Base-by-base conservation (phyloP, 140 eudicot species). In the Cichorium intybus region DNA sequence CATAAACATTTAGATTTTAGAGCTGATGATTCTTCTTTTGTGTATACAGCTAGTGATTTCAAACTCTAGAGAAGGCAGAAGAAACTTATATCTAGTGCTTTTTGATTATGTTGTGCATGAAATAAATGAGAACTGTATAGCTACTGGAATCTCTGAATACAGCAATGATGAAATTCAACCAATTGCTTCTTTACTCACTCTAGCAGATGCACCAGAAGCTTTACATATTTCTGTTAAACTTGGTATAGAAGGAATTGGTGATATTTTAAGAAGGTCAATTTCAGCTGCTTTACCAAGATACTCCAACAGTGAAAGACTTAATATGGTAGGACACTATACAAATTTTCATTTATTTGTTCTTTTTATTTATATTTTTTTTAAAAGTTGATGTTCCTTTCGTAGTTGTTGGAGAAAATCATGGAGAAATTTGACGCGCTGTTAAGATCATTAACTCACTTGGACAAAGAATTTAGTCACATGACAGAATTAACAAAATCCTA, bases 171-270 rank as follows among this genome's bases (percentile, higher is more conserved):
- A 93, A 68, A 80, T 89, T 71, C 95, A 75, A 74, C 85, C 95
- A 27, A 75, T 93, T 69, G 95, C 90, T 27, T 79, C 88, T 20
- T 77, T 86, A 75, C 94, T 93, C n/a, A 80, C 79, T 60, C 95
- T 81, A 43, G 97, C 95, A 50, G 95, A 93, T 71, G 99, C 97
- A 51, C 90, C 99, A 28, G 99, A 93, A 84, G 99, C 99, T 28
- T 78, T 93, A 57, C 92, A 88, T 78, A 85, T 88, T 48, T 88
- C 99, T 60, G 94, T 86, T 54, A 93, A 84, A 80, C 89, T 93
- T 64, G 95, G 99, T 10, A 78, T 88, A 37, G 92, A 93, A 79
- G 95, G 95, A 35, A 84, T 88, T 63, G 85, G 93, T 62, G 95
- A 88, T 72, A 84, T 93, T 41, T 80, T 93, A 71, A 75, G 80